These are phyloP conservation scores for Porcisia hertigi DNA, from an alignment of 208 protist genomes.

Conservation along the genomic window DNA sequence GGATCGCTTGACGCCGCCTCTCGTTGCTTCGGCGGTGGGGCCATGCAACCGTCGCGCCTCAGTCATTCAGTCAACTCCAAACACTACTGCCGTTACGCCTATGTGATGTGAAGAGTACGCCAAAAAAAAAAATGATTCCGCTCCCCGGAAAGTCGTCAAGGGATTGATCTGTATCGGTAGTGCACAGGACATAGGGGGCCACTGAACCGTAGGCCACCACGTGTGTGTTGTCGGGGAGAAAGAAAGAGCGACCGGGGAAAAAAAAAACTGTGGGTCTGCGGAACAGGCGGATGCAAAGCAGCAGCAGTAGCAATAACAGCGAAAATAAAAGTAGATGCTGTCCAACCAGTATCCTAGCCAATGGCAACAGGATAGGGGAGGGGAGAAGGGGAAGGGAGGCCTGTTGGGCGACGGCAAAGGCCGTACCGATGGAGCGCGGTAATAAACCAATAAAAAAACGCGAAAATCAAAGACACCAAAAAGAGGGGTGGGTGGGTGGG, in stretches of 20 bases:
- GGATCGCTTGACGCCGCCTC: background rate
- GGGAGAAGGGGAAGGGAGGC: background rate
- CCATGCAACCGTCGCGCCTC: background rate
- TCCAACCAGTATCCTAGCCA: background rate
- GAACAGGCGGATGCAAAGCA: background rate
- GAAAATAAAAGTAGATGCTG: no score
- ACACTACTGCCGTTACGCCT: background rate
- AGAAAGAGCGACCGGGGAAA: background rate
- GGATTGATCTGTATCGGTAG: no score
- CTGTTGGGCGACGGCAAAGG: background rate
- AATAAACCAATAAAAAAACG: background rate
- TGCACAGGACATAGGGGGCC: background rate
- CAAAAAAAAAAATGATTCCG: background rate
- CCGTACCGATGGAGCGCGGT: background rate
- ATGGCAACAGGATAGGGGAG: background rate
- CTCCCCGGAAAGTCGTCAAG: background rate
- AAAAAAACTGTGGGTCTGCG: no score
- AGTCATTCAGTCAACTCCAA: conserved; percentile 2
- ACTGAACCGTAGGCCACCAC: background rate
- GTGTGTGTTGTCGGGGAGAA: no score
- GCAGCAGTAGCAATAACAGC: background rate
- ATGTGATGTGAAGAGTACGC: background rate
- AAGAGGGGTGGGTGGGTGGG: background rate
- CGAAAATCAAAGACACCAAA: background rate
- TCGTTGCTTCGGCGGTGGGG: background rate